Percentiles rank a stretch among this genome's conserved stretches.
These are phyloP conservation scores for Neonectria magnoliae DNA, from an alignment of 2,329 filamentous ascomycete genomes.

Conservation along the genomic window DNA sequence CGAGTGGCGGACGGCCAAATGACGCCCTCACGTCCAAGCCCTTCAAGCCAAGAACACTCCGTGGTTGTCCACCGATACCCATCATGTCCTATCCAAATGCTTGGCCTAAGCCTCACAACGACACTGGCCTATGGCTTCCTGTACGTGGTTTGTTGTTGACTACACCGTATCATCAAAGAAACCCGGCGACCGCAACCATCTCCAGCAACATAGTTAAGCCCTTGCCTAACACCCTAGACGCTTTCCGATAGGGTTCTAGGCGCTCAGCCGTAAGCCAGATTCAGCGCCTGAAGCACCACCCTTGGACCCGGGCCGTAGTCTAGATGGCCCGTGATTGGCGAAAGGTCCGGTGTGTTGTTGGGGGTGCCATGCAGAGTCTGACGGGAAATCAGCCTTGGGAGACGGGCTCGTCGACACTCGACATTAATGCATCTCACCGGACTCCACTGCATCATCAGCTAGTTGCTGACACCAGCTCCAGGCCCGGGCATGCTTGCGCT, in stretches of 20 bases:
- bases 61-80: not conserved
- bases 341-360: not conserved
- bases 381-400: conserved; percentile 21
- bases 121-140: conserved; percentile 1
- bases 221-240: conserved; percentile 17
- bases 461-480: conserved; percentile 12
- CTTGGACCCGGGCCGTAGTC: not conserved
- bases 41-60: not conserved
- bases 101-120: conserved; percentile 6
- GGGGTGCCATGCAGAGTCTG: not conserved
- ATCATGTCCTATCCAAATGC: not conserved
- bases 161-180: not conserved
- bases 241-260: conserved; percentile 23
- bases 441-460: conserved; percentile 14
- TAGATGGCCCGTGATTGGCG: not conserved
- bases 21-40: not conserved
- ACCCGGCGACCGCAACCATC: not conserved
- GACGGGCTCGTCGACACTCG: not conserved
- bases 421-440: not conserved
- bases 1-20: not conserved
- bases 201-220: conserved; percentile 25
- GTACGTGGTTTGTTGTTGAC: conserved; percentile 4
- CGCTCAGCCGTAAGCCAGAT: conserved; percentile 21
- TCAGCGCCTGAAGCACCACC: conserved; percentile 12
- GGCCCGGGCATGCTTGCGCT: not conserved